Base-by-base conservation (phyloP, 108 stramenopile species). In the Nitzschia palea region DNA sequence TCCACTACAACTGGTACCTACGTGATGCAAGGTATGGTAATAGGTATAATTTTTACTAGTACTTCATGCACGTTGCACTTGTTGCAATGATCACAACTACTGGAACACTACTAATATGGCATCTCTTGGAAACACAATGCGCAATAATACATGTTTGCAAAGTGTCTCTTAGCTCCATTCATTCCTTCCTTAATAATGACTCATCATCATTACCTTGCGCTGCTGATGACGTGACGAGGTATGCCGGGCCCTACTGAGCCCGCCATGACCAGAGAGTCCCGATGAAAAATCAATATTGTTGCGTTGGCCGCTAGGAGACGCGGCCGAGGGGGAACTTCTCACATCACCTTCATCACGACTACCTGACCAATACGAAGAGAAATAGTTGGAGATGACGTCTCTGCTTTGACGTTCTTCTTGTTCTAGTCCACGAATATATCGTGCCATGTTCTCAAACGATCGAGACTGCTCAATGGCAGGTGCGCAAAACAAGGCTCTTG, bases 181-280 rank as follows among this genome's bases (percentile, higher is more conserved):
- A 10, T 40, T 40, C 10, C 37, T 40, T 40, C 15, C 22, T 20
- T 48, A 60, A 43, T 60, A 43, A 12, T 60, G 36, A 43, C 59
- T 60, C 40, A 40, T 60, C 59, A 40, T 60, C 40, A 31, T 60
- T 28, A 60, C 59, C 22, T 25, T 18, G 9, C 59, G 55, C 30
- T 33, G 20, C 31, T 8, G 55, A 15, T 3, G 44, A 1, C 44
- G 17, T 44, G 1, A 17, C 18, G 18, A 2, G 44, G 18, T 1
- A 17, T 18, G 3, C 44, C 44, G 17, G 44, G 14, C 51, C 25
- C 31, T 31, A 31, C 31, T 48, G 18, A 79, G 47, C 5, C 67
- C 78, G 10, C 54, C 18, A 59, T 79, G 78, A 0, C 78, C 78
- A 1, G 67, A 69, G 44, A 72, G 23, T 28, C 78, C 78, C 3